Evolutionary conservation across 306 rosid genomes (phyloP).

Genomic region (Dryas octopetala): DNA sequence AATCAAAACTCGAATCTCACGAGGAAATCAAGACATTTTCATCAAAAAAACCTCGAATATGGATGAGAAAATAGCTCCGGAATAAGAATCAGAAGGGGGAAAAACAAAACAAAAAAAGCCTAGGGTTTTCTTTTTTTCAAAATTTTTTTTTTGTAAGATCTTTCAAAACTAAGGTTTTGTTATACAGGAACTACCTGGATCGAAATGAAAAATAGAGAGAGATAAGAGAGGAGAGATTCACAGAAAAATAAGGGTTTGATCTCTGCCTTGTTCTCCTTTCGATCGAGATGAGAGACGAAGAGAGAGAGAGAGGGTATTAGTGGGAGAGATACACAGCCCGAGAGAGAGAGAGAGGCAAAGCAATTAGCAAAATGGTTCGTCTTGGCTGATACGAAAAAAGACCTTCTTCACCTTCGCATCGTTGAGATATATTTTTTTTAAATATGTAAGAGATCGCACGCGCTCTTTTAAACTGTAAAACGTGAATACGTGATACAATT

Average conservation of each 20-base stretch:
- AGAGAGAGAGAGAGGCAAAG: constrained; percentile 18
- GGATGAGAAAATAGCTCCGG: constrained; percentile 28
- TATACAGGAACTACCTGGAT: constrained; percentile 38
- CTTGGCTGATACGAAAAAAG: constrained; percentile 17
- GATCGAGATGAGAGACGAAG: constrained; percentile 39
- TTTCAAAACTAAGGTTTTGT: constrained; percentile 53
- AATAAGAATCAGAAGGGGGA: constrained; percentile 10
- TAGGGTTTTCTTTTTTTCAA: constrained; percentile 35
- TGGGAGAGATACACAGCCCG: constrained; percentile 11
- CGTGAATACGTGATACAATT: too few relatives aligned
- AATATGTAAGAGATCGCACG: too few relatives aligned
- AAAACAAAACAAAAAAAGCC: neutral
- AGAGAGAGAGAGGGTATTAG: constrained; percentile 26
- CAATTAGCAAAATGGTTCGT: neutral
- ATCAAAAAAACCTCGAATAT: constrained; percentile 20
- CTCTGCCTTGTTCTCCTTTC: constrained; percentile 24
- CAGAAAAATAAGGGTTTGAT: constrained; percentile 18
- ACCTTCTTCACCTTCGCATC: constrained; percentile 25
- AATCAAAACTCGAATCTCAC: constrained; percentile 28
- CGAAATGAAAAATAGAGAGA: constrained; percentile 23
- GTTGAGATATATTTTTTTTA: too few relatives aligned
- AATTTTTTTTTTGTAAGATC: constrained; percentile 1
- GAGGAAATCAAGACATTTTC: neutral
- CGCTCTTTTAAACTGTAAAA: too few relatives aligned
- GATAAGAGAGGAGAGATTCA: constrained; percentile 19